A percentile compares a stretch with the other conserved stretches of the same genome.
Evolutionary conservation across 495 filamentous ascomycete species (phyloP).

Genomic region (Aspergillus ostianus): DNA sequence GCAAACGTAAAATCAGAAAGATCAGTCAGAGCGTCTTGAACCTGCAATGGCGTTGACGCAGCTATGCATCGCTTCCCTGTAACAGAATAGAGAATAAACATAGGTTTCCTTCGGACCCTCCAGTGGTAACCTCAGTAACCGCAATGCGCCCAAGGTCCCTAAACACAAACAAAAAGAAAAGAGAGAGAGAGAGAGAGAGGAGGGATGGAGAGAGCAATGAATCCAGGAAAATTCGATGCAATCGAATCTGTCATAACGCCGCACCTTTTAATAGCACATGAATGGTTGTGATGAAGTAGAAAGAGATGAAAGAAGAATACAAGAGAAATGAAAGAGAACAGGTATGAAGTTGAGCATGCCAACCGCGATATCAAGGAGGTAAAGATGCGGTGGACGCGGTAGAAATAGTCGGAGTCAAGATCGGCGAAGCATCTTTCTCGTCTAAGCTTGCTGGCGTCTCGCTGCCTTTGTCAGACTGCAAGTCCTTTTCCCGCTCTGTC

Average conservation of each 20-base stretch:
- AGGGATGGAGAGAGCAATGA: neutral
- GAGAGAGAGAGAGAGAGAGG: neutral
- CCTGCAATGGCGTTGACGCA: conserved; percentile 16
- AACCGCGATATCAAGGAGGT: conserved; percentile 3
- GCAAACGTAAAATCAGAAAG: conserved; percentile 15
- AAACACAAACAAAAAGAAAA: conserved; percentile 7
- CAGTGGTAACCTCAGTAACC: conserved; percentile 11
- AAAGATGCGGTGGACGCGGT: conserved; percentile 40
- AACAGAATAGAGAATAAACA: conserved; percentile 8
- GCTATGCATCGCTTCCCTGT: conserved; percentile 9
- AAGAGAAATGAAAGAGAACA: conserved; percentile 2
- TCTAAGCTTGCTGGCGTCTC: conserved; percentile 32
- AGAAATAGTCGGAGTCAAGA: conserved; percentile 40
- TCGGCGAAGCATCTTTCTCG: conserved; percentile 37
- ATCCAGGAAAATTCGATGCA: neutral
- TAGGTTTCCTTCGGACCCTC: conserved; percentile 14
- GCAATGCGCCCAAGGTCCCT: conserved; percentile 16
- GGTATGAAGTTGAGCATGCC: neutral
- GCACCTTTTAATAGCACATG: conserved; percentile 13
- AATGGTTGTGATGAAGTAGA: neutral
- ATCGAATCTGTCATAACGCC: conserved; percentile 10
- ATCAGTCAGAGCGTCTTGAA: conserved; percentile 16
- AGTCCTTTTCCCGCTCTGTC: conserved; percentile 42
- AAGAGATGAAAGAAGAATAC: conserved; percentile 3
- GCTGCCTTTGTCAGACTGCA: conserved; percentile 28